Percentiles rank a stretch among this genome's conserved stretches.
phyloP scores from a whole-genome alignment of 2,329 filamentous ascomycete genomes.

The Fusarium fujikuroi region DNA sequence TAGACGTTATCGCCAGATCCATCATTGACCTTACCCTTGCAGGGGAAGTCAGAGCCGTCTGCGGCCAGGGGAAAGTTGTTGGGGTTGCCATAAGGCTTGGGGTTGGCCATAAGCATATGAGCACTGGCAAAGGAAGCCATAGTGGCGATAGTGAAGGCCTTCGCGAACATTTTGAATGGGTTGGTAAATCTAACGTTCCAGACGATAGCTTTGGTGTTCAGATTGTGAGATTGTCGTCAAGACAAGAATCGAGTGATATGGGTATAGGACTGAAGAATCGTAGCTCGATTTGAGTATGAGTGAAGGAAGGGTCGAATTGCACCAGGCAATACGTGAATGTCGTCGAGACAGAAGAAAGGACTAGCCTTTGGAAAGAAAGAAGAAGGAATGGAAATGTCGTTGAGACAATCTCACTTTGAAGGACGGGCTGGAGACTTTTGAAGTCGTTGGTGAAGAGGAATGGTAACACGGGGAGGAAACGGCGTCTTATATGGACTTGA shows the following conservation, averaged over 20 bases:
- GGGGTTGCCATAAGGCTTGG: slow-evolving; percentile 75
- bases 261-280: slow-evolving; percentile 36
- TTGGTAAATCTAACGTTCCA: too few relatives aligned
- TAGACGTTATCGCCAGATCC: slow-evolving; percentile 67
- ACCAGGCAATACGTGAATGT: slow-evolving; percentile 43
- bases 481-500: slow-evolving; percentile 41
- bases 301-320: slow-evolving; percentile 43
- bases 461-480: slow-evolving; percentile 17
- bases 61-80: too few relatives aligned
- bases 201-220: slow-evolving; percentile 44
- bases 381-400: slow-evolving; percentile 46
- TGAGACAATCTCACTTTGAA: slow-evolving; percentile 45
- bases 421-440: slow-evolving; percentile 44
- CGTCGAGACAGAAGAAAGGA: slow-evolving; percentile 40
- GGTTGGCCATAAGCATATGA: slow-evolving; percentile 80
- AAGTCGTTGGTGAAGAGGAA: slow-evolving; percentile 39
- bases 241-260: slow-evolving; percentile 42
- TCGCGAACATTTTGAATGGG: slow-evolving; percentile 65
- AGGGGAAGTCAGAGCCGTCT: slow-evolving; percentile 79
- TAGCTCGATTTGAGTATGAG: slow-evolving; percentile 30
- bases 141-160: slow-evolving; percentile 62
- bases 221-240: slow-evolving; percentile 43
- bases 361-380: slow-evolving; percentile 43
- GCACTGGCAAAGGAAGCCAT: slow-evolving; percentile 71
- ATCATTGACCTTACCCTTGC: slow-evolving; percentile 69